These are phyloP conservation scores for Cyberlindnera nakhonratchasimensis DNA, from an alignment of 805 yeast species.

Conservation along the genomic window DNA sequence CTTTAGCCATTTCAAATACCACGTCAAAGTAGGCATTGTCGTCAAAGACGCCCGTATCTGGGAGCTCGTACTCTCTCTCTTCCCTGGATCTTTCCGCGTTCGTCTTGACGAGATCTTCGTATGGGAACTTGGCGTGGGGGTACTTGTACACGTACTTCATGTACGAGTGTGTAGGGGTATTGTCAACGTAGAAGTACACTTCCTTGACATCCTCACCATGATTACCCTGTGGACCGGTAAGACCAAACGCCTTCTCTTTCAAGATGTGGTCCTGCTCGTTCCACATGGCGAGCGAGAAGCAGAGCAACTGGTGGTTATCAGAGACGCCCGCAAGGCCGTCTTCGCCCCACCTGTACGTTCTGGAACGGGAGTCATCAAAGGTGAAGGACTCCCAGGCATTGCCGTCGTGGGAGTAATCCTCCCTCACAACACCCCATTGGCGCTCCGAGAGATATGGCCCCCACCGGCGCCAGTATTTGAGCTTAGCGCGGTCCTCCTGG, in stretches of 20 bases:
- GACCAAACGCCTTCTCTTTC: conserved; percentile 83
- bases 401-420: conserved; percentile 81
- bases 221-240: conserved; percentile 90
- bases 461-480: conserved; percentile 79
- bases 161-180: conserved; percentile 89
- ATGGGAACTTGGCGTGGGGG: conserved; percentile 85
- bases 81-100: conserved; percentile 61
- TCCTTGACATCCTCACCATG: conserved; percentile 96
- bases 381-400: conserved; percentile 91
- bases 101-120: conserved; percentile 64
- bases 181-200: conserved; percentile 79
- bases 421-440: conserved; percentile 78
- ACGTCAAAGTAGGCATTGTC: conserved; percentile 73
- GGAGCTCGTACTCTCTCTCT: conserved; percentile 76
- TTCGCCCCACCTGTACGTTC: conserved; percentile 93
- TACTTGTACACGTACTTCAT: conserved; percentile 90
- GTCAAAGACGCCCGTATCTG: conserved; percentile 75
- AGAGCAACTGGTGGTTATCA: conserved; percentile 75
- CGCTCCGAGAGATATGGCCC: conserved; percentile 89
- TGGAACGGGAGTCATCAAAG: conserved; percentile 74
- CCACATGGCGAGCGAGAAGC: conserved; percentile 86
- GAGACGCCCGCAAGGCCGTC: conserved; percentile 90
- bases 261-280: conserved; percentile 81
- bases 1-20: conserved; percentile 86
- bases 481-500: conserved; percentile 31